phyloP scores from a whole-genome alignment of 139 green algal species.

The Chlamydomonas sp. region DNA sequence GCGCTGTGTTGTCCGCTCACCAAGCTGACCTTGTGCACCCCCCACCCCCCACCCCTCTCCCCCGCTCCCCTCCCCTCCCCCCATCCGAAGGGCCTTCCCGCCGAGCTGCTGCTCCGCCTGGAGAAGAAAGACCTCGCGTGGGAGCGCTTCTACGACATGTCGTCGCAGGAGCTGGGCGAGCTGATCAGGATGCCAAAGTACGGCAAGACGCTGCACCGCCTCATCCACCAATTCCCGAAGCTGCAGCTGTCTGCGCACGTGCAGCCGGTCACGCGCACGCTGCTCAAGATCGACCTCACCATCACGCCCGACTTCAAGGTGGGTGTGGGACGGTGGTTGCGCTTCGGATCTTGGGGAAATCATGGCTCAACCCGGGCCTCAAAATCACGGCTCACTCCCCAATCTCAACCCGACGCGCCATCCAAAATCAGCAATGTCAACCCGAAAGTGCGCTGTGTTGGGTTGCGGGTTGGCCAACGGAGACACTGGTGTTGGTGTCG shows the following conservation, averaged over 20 bases:
- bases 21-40: no score
- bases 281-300: constrained; percentile 92
- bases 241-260: constrained; percentile 90
- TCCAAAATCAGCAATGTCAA: no score
- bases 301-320: constrained; percentile 96
- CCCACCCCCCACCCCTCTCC: not conserved
- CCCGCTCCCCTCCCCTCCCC: not conserved
- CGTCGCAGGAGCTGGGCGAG: constrained; percentile 40
- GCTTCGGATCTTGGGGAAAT: no score
- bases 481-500: no score
- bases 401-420: no score
- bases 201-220: constrained; percentile 88
- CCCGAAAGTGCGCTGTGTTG: no score
- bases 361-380: no score
- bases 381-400: no score
- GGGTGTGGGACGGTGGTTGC: no score
- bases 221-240: constrained; percentile 91
- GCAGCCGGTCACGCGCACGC: constrained; percentile 88
- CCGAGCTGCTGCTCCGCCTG: constrained; percentile 48
- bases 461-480: no score
- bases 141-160: constrained; percentile 97
- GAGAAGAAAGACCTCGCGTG: constrained; percentile 94
- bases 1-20: not conserved
- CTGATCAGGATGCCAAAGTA: constrained; percentile 92
- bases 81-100: not conserved